Evolutionary conservation across 768 basidiomycete genomes (phyloP), one percentile per base, ranked within the genome.

Genomic region (Mycena capillaripes): DNA sequence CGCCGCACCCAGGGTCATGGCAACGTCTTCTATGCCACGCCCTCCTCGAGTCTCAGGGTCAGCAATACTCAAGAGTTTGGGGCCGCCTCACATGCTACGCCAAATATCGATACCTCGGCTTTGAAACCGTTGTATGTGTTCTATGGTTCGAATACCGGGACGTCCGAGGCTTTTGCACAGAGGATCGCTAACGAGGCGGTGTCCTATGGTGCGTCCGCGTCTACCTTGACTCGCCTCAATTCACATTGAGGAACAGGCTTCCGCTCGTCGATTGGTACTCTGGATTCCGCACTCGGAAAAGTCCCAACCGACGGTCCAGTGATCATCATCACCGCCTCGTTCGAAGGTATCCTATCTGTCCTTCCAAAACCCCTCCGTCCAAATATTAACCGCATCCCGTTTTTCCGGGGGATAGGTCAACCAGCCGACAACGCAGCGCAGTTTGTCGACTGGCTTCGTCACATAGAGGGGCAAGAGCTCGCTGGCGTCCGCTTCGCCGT

Each of bases 381-480:
- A 12, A 36, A 36, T 36, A 12, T 61, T 34, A 44, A 61, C 42
- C 16, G 32, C 60, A 17, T 38, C 38, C 10, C 38, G 2, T 16
- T 10, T 10, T 2, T 38, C 38, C 4, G 3, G 11, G 3, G 38
- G 2, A 16, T 10, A 83, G 83, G 84, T 38, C 79, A 86, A 75
- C 87, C 87, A 14, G 84, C 87, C 0, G 86, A 88, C 74, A 87
- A 88, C 70, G 87, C 87, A 3, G 82, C 81, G 8, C 81, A 79
- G 44, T 88, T 87, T 73, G 81, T 87, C 21, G 81, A 84, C 46
- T 84, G 84, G 81, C 61, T 88, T 19, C 78, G 77, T 27, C 78
- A 70, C 69, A 76, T 84, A 12, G 72, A 80, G 12, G 78, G 73
- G 32, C 52, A 66, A 16, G 74, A 78, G 61, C 76, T 85, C 52